Conservation (phyloP, 495 filamentous ascomycete genomes). For the Lophiostoma macrostomum region DNA sequence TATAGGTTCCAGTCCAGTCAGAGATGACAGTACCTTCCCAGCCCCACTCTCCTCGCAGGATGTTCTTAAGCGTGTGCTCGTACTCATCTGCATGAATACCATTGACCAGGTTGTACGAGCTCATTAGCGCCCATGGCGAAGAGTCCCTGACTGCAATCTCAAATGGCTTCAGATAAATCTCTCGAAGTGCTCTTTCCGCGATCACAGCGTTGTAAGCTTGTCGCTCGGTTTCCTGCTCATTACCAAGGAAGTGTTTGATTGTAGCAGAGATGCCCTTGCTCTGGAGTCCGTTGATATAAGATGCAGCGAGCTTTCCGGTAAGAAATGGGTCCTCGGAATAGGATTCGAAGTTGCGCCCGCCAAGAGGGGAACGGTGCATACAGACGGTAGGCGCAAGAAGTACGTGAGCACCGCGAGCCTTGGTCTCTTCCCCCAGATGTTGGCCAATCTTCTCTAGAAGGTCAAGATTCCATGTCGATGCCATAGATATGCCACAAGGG, state of each 20-base stretch:
- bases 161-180: slow-evolving; percentile 75
- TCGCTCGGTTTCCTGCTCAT: slow-evolving; percentile 36
- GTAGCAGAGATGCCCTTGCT: slow-evolving; percentile 35
- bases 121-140: slow-evolving; percentile 67
- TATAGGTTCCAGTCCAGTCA: slow-evolving; percentile 37
- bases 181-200: slow-evolving; percentile 62
- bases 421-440: slow-evolving; percentile 34
- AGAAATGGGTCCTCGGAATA: slow-evolving; percentile 39
- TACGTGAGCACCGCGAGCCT: slow-evolving; percentile 35
- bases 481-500: slow-evolving; percentile 35
- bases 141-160: slow-evolving; percentile 66
- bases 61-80: slow-evolving; percentile 56
- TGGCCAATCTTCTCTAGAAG: slow-evolving; percentile 33
- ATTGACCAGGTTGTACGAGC: slow-evolving; percentile 72
- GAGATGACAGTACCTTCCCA: slow-evolving; percentile 52
- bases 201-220: slow-evolving; percentile 29
- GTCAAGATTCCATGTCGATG: slow-evolving; percentile 36
- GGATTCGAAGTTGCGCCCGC: slow-evolving; percentile 37
- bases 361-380: slow-evolving; percentile 37
- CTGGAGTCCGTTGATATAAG: slow-evolving; percentile 35
- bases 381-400: slow-evolving; percentile 37
- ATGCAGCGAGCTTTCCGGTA: slow-evolving; percentile 34
- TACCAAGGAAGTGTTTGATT: slow-evolving; percentile 38
- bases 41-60: slow-evolving; percentile 68
- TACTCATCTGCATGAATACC: slow-evolving; percentile 68